A percentile compares a stretch with the other conserved stretches of the same genome.
These are phyloP conservation scores for Sarocladium oryzae DNA, from an alignment of 2,329 filamentous ascomycete species.

Conservation along the genomic window DNA sequence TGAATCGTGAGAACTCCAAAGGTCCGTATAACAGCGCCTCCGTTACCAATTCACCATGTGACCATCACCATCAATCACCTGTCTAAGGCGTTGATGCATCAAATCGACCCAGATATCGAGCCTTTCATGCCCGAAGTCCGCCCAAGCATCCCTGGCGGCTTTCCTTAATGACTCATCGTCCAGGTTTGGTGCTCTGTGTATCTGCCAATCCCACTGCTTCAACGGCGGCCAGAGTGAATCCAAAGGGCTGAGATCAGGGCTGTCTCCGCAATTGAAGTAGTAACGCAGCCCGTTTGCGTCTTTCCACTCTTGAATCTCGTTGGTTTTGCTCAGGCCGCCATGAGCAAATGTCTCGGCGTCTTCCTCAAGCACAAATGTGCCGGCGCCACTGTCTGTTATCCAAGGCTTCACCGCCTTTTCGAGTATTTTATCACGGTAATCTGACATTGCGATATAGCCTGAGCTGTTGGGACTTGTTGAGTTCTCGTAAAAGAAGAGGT, in stretches of 20 bases:
- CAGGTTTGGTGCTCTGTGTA: constrained; percentile 21
- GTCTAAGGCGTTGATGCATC: constrained; percentile 27
- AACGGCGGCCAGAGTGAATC: constrained; percentile 27
- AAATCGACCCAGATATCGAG: constrained; percentile 31
- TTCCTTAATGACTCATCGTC: constrained; percentile 25
- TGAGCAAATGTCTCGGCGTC: constrained; percentile 29
- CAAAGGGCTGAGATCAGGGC: constrained; percentile 29
- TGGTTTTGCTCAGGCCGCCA: constrained; percentile 28
- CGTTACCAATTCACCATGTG: constrained; percentile 26
- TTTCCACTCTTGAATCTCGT: constrained; percentile 30
- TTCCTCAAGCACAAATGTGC: constrained; percentile 26
- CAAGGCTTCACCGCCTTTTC: constrained; percentile 27
- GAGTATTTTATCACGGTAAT: constrained; percentile 28
- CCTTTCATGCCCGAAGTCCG: constrained; percentile 22
- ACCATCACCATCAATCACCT: constrained; percentile 25
- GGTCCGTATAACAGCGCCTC: neutral
- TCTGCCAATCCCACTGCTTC: constrained; percentile 31
- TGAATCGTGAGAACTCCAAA: too few species aligned
- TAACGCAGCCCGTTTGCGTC: constrained; percentile 23
- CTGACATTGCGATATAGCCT: constrained; percentile 27
- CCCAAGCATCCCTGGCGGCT: constrained; percentile 25
- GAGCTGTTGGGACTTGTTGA: constrained; percentile 25
- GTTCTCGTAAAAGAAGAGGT: constrained; percentile 30
- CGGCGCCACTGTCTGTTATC: constrained; percentile 14
- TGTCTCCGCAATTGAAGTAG: constrained; percentile 30